Evolutionary conservation across 129 eudicot species (phyloP), one percentile per base, ranked within the genome.

Genomic region (Dittrichia graveolens): DNA sequence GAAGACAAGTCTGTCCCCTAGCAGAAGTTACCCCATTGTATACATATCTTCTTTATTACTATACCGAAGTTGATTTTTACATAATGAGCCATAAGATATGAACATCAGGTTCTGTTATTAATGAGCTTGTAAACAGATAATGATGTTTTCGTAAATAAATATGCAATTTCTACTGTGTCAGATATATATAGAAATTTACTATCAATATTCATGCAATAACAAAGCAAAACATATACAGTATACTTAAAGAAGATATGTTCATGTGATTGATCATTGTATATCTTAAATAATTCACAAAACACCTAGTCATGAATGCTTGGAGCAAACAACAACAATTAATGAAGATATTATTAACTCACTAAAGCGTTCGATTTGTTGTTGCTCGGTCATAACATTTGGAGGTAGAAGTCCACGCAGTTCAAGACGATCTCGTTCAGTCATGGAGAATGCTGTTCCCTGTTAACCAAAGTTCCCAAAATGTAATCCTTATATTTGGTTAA

Each of bases 381-480:
- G 87, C 34, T 84, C 71, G 1, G 89, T 77, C 92, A 81, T 83
- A 65, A 89, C 85, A 83, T 83, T 90, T 71, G 98, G 85, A 57
- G 98, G 98, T 74, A 93, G 89, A 74, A 93, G 89, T 41, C 98
- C 98, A 56, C 98, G 98, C 69, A 93, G 92, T 49, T 93, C 86
- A 76, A 93, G 92, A 58, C 98, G 96, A 67, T 93, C 95, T 67
- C 98, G 84, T 78, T 93, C 98, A 5, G 96, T 93, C 92, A 90
- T 83, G 47, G 95, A 76, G 74, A 91, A 91, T 82, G 96, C 87
- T 67, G 98, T 93, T 71, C 98, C 98, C 98, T 93, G 38, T n/a
- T 39, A 75, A 61, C 68, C 58, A 67, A 69, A 71, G 15, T 78
- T 11, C 63, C 56, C 39, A 55, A 39, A 13, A 5, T 60, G 31